phyloP scores from a whole-genome alignment of 2,329 filamentous ascomycete genomes.

The Myriangium duriaei region DNA sequence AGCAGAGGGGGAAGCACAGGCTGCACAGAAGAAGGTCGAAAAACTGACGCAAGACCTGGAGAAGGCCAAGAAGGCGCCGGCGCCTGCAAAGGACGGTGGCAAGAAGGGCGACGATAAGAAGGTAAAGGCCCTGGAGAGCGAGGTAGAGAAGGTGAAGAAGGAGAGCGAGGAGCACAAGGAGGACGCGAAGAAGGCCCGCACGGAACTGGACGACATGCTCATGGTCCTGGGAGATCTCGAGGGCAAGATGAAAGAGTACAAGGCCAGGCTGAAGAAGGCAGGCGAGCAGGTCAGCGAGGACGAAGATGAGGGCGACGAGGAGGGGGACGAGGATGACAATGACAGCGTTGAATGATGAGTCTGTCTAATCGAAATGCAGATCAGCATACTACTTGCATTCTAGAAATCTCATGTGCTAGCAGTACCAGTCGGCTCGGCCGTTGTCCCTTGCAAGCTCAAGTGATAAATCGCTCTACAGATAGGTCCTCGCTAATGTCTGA shows the following conservation, averaged over 20 bases:
- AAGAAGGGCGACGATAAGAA: constrained; percentile 11
- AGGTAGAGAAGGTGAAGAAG: constrained; percentile 14
- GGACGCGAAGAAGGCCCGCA: constrained; percentile 23
- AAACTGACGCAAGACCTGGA: constrained; percentile 10
- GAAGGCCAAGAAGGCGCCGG: constrained; percentile 10
- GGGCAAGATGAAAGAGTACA: constrained; percentile 26
- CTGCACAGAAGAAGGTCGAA: constrained; percentile 1
- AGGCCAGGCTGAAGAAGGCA: constrained; percentile 16
- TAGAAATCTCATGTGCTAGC: too few species aligned
- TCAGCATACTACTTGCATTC: not conserved
- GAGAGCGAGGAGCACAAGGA: constrained; percentile 30
- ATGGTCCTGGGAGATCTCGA: constrained; percentile 36
- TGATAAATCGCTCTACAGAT: too few species aligned
- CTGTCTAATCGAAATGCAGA: not conserved
- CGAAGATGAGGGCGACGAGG: constrained; percentile 18
- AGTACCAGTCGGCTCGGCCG: too few species aligned
- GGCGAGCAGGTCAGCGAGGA: constrained; percentile 22
- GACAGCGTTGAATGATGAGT: constrained; percentile 13
- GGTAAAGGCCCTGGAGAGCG: constrained; percentile 4
- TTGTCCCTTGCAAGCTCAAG: too few species aligned
- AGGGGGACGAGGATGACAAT: constrained; percentile 19
- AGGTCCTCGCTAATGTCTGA: too few species aligned
- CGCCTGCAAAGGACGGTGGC: constrained; percentile 11
- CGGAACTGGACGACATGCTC: constrained; percentile 37
- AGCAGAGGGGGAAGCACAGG: constrained; percentile 5